These are phyloP conservation scores for Linnemannia hyalina DNA, from an alignment of 192 early-diverging fungal genomes.

Conservation along the genomic window DNA sequence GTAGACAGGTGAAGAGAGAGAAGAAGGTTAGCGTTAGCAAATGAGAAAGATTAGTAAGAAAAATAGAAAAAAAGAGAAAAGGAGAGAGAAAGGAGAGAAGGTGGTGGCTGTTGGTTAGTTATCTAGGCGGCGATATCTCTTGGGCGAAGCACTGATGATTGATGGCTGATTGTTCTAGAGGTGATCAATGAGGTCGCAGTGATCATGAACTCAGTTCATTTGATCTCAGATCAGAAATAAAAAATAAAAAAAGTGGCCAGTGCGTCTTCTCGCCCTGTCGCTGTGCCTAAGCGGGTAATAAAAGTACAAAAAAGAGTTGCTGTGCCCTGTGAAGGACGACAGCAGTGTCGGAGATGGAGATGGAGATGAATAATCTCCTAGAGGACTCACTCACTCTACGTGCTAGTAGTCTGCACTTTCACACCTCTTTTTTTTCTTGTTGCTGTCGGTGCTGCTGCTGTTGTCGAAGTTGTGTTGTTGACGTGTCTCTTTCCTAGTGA, in stretches of 20 bases:
- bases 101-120: background rate
- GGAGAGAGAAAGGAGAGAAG: conserved; percentile 7
- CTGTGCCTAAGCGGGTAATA: background rate
- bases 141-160: background rate
- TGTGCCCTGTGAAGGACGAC: background rate
- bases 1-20: conserved; percentile 6
- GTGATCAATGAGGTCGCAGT: background rate
- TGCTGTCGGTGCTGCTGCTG: no score
- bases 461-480: background rate
- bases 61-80: background rate
- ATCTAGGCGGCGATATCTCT: background rate
- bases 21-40: background rate
- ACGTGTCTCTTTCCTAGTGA: background rate
- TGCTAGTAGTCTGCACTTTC: background rate
- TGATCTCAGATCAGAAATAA: background rate
- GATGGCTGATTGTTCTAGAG: background rate
- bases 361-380: background rate
- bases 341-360: background rate
- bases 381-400: conserved; percentile 7
- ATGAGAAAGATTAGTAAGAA: background rate
- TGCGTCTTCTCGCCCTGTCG: background rate
- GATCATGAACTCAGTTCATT: background rate
- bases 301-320: background rate
- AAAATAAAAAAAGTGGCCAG: background rate
- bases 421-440: background rate